phyloP scores from a whole-genome alignment of 169 alveolate genomes.

The Plasmodium gonderi region DNA sequence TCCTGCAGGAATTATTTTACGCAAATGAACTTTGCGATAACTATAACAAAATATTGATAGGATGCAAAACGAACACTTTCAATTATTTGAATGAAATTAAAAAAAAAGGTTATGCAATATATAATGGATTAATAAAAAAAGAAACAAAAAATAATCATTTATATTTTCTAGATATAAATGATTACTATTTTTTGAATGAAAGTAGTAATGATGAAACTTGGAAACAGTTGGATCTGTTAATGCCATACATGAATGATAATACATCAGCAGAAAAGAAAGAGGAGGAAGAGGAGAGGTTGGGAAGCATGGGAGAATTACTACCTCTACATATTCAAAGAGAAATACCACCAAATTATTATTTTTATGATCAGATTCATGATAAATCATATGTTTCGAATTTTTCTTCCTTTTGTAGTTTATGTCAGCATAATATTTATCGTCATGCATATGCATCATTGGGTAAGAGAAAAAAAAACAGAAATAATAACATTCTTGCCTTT shows the following conservation, averaged over 20 bases:
- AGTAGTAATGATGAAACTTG: not conserved
- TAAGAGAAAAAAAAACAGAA: not conserved
- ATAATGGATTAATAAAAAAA: slow-evolving; percentile 38
- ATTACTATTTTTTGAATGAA: slow-evolving; percentile 27
- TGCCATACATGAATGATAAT: not conserved
- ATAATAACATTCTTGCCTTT: slow-evolving; percentile 19
- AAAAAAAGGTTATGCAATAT: slow-evolving; percentile 45
- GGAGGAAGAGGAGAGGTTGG: not conserved
- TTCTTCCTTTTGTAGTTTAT: slow-evolving; percentile 41
- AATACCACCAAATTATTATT: slow-evolving; percentile 15
- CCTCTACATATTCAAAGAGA: not conserved
- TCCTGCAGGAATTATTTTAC: slow-evolving; percentile 26
- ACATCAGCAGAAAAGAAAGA: not conserved
- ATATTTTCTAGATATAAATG: slow-evolving; percentile 37
- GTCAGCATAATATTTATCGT: slow-evolving; percentile 33
- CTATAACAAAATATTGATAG: slow-evolving; percentile 8
- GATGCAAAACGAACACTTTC: slow-evolving; percentile 3
- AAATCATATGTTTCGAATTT: slow-evolving; percentile 15
- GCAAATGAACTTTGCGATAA: slow-evolving; percentile 13
- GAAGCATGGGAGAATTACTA: not conserved
- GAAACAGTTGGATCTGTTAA: not conserved
- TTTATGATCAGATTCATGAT: slow-evolving; percentile 14
- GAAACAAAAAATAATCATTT: slow-evolving; percentile 31
- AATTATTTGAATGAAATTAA: slow-evolving; percentile 1
- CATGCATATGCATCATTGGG: not conserved